Evolutionary conservation across 176 grass and related monocot genomes (phyloP).

Genomic region (Ampelocalamus luodianensis): DNA sequence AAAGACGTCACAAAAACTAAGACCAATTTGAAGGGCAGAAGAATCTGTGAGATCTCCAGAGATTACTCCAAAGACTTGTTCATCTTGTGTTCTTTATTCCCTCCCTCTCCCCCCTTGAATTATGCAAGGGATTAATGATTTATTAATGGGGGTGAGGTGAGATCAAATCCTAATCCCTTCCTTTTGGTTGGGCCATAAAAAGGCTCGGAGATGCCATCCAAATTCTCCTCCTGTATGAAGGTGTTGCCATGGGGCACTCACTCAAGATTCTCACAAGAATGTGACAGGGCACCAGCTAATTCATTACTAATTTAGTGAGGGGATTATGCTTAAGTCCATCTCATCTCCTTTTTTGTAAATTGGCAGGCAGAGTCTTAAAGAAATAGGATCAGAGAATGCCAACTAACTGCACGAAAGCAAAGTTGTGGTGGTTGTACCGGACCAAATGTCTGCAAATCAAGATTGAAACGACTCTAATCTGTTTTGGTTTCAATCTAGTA

Average conservation of each 20-base stretch:
- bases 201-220: constrained; percentile 44
- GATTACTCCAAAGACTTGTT: constrained; percentile 26
- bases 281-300: constrained; percentile 39
- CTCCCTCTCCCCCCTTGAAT: neutral
- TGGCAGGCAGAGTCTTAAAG: constrained; percentile 34
- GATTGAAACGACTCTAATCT: neutral
- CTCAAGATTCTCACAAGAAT: constrained; percentile 36
- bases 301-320: constrained; percentile 32
- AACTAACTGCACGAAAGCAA: neutral
- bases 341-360: constrained; percentile 25
- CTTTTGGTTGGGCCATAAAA: constrained; percentile 46
- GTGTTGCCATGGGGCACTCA: constrained; percentile 44
- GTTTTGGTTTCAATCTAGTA: neutral
- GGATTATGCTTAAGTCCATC: neutral
- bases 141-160: constrained; percentile 22
- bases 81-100: constrained; percentile 15
- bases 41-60: constrained; percentile 51
- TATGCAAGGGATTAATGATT: constrained; percentile 15
- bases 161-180: constrained; percentile 27
- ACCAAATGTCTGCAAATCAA: neutral
- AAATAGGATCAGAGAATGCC: neutral
- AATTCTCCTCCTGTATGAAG: constrained; percentile 1
- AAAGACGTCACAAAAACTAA: constrained; percentile 1
- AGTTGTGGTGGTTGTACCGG: neutral
- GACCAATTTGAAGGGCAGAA: constrained; percentile 6